Evolutionary conservation across 2,329 filamentous ascomycete genomes (phyloP).

Genomic region (Fusarium citri): DNA sequence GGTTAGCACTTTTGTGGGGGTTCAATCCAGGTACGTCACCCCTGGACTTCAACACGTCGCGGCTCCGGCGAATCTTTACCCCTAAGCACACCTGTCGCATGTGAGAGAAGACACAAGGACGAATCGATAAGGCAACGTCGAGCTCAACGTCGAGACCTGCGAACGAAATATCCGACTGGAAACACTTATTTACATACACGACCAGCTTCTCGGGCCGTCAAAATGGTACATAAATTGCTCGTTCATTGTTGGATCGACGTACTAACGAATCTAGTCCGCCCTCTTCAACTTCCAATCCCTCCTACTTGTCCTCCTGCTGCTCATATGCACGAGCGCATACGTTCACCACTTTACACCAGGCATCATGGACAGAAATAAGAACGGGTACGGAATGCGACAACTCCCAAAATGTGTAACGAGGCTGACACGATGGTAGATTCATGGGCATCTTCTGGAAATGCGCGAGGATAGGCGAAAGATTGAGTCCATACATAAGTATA

Average conservation of each 20-base stretch:
- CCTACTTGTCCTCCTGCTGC: conserved; percentile 90
- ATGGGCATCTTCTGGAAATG: conserved; percentile 96
- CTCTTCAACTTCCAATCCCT: conserved; percentile 99
- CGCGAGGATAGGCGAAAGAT: conserved; percentile 88
- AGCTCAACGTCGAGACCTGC: not conserved
- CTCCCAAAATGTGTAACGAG: not conserved
- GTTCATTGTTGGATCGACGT: not conserved
- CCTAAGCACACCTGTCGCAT: conserved; percentile 49
- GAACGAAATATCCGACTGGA: not conserved
- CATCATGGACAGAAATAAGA: conserved; percentile 92
- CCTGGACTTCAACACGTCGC: conserved; percentile 23
- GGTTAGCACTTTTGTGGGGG: conserved; percentile 39
- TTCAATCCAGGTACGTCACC: conserved; percentile 37
- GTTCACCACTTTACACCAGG: conserved; percentile 89
- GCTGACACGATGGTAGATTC: conserved; percentile 61
- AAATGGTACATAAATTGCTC: conserved; percentile 44
- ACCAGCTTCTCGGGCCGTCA: conserved; percentile 14
- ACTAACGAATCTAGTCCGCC: conserved; percentile 73
- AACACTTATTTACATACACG: not conserved
- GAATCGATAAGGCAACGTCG: conserved; percentile 18
- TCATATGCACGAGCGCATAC: conserved; percentile 96
- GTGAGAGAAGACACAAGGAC: conserved; percentile 28
- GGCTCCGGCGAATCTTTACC: conserved; percentile 55
- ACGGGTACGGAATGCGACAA: conserved; percentile 70
- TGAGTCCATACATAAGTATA: conserved; percentile 95